Base-by-base conservation (phyloP, 2,329 filamentous ascomycete genomes). In the Alternaria gaisen region DNA sequence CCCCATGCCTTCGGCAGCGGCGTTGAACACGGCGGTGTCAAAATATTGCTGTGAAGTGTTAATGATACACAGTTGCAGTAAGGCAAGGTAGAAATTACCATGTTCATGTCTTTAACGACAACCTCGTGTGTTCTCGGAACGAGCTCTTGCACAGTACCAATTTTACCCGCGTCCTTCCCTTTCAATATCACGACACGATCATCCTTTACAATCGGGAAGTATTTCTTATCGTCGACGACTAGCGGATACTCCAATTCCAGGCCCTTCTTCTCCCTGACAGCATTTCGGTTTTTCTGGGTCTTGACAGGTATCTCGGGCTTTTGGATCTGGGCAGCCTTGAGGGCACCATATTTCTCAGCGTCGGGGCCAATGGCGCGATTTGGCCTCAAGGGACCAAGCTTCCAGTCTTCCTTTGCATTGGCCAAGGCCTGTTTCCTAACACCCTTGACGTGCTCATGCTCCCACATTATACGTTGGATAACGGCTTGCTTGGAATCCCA, bases 151-250 rank as follows among this genome's bases (percentile, higher is more conserved):
- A 98, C 87, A n/a, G 82, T 81, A 52, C 92, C 91, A 79, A 99
- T 95, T 81, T 90, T 92, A 72, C 93, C 93, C 81, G 89, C 91
- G 72, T 95, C 91, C 36, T 85, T 86, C 9, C 94, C 94, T 62
- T 90, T 87, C 55, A 93, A 81, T 60, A 98, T 81, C 54, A 94
- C 91, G 32, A 97, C 93, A 61, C 95, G 87, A 79, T 98, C 95
- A 7, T 89, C 88, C 67, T 78, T 76, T 67, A 76, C 72, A 28
- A 84, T 77, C 16, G 73, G 74, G 34, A 74, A 75, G 56, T 60
- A 74, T 48, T 67, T 73, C 47, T 74, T 66, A 47, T 71, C 66
- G 34, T 75, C 67, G 11, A 75, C 70, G 9, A 76, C 66, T 40
- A 76, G 57, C 10, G 72, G 73, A 34, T 70, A 74, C 20, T 71